Percentiles rank a stretch among this genome's conserved stretches.
Conservation (phyloP, 495 filamentous ascomycete species). For the Xylaria acuta region DNA sequence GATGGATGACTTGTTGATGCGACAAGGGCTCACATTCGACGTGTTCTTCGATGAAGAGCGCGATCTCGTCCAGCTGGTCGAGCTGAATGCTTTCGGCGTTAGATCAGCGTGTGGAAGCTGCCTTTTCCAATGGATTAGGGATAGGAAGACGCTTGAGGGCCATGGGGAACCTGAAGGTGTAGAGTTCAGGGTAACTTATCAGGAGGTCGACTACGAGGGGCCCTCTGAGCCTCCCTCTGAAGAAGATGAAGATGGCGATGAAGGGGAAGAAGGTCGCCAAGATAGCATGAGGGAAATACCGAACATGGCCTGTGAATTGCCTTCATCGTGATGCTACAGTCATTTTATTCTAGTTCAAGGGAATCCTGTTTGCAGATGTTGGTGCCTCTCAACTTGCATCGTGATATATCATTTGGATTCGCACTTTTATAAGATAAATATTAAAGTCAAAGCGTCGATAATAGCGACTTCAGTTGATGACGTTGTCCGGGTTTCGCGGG, state of each 20-base stretch:
- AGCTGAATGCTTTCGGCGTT: conserved; percentile 39
- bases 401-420: no score
- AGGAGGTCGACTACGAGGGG: background rate
- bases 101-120: conserved; percentile 38
- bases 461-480: no score
- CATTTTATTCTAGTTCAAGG: no score
- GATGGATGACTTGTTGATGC: conserved; percentile 27
- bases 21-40: conserved; percentile 40
- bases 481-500: no score
- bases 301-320: no score
- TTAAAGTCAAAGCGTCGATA: no score
- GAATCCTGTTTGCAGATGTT: no score
- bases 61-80: conserved; percentile 29
- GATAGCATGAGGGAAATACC: background rate
- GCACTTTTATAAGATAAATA: no score
- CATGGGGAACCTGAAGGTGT: background rate
- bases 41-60: conserved; percentile 38
- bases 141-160: conserved; percentile 33
- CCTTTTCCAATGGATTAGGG: conserved; percentile 39
- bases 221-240: background rate
- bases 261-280: background rate
- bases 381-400: no score
- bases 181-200: conserved; percentile 26
- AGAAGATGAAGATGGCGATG: background rate
- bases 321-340: no score